Evolutionary conservation across 2,329 filamentous ascomycete genomes (phyloP).

Genomic region (Alternaria arbusti): DNA sequence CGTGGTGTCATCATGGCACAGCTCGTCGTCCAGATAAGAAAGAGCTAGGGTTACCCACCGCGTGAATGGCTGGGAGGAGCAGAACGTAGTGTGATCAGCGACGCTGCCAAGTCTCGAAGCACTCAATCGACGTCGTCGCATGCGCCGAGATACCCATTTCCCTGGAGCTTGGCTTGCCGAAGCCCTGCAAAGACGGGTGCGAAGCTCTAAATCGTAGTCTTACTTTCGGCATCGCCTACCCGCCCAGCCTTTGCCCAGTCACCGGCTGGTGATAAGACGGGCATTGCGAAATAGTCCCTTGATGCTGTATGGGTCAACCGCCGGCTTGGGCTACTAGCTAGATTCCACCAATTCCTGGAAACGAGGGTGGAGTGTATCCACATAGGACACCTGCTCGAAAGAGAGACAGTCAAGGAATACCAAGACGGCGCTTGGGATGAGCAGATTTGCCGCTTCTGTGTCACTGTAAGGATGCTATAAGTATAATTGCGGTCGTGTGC

Average conservation of each 20-base stretch:
- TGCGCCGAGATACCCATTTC: constrained; percentile 25
- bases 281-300: neutral
- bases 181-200: constrained; percentile 11
- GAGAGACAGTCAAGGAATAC: constrained; percentile 27
- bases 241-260: constrained; percentile 26
- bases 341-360: neutral
- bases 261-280: constrained; percentile 29
- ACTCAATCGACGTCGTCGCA: constrained; percentile 20
- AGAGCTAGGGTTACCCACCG: constrained; percentile 5
- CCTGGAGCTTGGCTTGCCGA: constrained; percentile 21
- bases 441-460: constrained; percentile 15
- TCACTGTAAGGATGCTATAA: neutral
- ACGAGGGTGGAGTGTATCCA: constrained; percentile 1
- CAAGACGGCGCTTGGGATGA: constrained; percentile 21
- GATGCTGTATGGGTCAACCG: neutral
- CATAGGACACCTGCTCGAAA: constrained; percentile 23
- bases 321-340: neutral
- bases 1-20: neutral
- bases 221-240: neutral
- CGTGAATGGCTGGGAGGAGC: constrained; percentile 12
- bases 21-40: constrained; percentile 24
- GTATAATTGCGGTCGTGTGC: constrained; percentile 20
- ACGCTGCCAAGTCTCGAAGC: constrained; percentile 36
- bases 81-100: constrained; percentile 22
- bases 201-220: constrained; percentile 7